A percentile compares a stretch with the other conserved stretches of the same genome.
Conservation (phyloP, 306 rosid genomes). For the Vigna nakashimae region DNA sequence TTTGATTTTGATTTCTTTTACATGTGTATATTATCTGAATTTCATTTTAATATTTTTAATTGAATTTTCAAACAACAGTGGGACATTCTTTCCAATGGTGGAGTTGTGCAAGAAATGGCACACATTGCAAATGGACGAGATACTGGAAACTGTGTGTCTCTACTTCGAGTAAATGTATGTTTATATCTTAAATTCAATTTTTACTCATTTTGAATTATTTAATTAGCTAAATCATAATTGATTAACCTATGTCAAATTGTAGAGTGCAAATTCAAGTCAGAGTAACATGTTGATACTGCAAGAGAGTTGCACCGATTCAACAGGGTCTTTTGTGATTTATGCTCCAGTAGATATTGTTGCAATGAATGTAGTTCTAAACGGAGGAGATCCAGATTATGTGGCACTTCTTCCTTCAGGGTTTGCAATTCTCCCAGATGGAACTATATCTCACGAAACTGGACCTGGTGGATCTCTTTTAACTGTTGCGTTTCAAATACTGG, state of each 20-base stretch:
- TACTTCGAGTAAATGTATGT: conserved; percentile 84
- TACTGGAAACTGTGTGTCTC: conserved; percentile 88
- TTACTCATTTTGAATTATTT: neutral
- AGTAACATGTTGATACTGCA: conserved; percentile 95
- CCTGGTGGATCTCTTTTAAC: conserved; percentile 90
- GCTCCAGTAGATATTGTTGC: conserved; percentile 94
- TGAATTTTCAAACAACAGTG: conserved; percentile 55
- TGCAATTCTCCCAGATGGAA: conserved; percentile 93
- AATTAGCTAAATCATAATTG: neutral
- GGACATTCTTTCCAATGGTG: conserved; percentile 97
- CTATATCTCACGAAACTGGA: conserved; percentile 48
- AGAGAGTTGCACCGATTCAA: conserved; percentile 87
- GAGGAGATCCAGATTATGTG: conserved; percentile 95
- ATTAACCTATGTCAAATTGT: neutral
- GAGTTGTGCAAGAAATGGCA: conserved; percentile 95
- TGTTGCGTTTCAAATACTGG: conserved; percentile 95
- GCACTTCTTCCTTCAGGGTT: conserved; percentile 97
- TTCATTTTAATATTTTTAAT: neutral
- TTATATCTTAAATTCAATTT: neutral
- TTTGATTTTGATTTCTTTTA: neutral
- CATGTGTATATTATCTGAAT: neutral
- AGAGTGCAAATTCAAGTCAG: conserved; percentile 98
- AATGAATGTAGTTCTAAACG: conserved; percentile 87
- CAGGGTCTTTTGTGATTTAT: conserved; percentile 83
- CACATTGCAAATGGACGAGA: conserved; percentile 94